Percentiles rank a stretch among this genome's conserved stretches.
Conservation (phyloP, 2,329 filamentous ascomycete species). For the Leptographium wingfieldii region DNA sequence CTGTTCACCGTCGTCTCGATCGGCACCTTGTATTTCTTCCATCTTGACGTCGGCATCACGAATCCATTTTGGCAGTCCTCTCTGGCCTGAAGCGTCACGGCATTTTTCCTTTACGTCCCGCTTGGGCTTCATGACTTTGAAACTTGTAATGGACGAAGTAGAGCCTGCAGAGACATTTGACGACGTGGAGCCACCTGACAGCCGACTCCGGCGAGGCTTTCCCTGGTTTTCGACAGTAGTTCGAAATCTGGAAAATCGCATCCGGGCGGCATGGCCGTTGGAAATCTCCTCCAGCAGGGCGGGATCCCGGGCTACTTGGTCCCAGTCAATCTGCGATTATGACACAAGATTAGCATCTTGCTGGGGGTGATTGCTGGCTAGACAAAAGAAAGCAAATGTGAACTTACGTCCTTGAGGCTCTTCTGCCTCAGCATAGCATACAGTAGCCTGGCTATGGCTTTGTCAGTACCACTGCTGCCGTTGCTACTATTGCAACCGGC, state of each 20-base stretch:
- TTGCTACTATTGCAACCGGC: slow-evolving; percentile 16
- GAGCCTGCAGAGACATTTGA: background rate
- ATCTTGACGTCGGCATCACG: background rate
- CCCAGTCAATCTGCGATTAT: slow-evolving; percentile 42
- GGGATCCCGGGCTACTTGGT: slow-evolving; percentile 40
- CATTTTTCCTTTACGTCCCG: slow-evolving; percentile 19
- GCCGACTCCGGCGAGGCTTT: background rate
- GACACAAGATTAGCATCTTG: background rate
- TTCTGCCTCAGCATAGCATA: slow-evolving; percentile 49
- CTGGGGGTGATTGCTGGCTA: background rate
- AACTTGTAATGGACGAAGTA: slow-evolving; percentile 21
- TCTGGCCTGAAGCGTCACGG: background rate
- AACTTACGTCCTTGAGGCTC: slow-evolving; percentile 45
- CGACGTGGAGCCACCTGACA: background rate
- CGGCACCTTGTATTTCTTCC: background rate
- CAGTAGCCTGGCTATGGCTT: slow-evolving; percentile 43
- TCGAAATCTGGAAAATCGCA: slow-evolving; percentile 44
- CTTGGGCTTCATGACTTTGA: slow-evolving; percentile 33
- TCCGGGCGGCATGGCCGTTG: slow-evolving; percentile 48
- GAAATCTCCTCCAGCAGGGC: slow-evolving; percentile 40
- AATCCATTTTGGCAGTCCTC: background rate
- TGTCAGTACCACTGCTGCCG: slow-evolving; percentile 28
- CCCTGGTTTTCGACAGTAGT: slow-evolving; percentile 22
- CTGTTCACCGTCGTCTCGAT: background rate
- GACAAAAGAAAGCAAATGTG: background rate